Conservation (phyloP, 441 rosid genomes). For the Brassica balearica region DNA sequence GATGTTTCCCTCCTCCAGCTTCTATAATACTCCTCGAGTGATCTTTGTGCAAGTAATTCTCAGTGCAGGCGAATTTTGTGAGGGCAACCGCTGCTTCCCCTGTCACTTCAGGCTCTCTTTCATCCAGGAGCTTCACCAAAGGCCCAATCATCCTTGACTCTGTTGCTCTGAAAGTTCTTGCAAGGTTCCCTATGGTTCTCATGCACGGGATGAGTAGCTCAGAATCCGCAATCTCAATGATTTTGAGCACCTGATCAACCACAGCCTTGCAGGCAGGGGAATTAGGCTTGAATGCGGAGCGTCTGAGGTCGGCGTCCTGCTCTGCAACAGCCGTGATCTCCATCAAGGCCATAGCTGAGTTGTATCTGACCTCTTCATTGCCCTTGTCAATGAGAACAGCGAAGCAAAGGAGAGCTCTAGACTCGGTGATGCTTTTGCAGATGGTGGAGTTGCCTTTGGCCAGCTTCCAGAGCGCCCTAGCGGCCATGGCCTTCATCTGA, state of each 20-base stretch:
- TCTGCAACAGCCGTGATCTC: slow-evolving; percentile 91
- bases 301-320: slow-evolving; percentile 76
- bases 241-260: slow-evolving; percentile 71
- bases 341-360: slow-evolving; percentile 96
- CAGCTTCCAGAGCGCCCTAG: slow-evolving; percentile 87
- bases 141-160: slow-evolving; percentile 92
- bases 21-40: slow-evolving; percentile 84
- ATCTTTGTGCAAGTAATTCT: slow-evolving; percentile 80
- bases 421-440: slow-evolving; percentile 93
- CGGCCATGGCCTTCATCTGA: slow-evolving; percentile 87
- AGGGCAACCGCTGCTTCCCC: slow-evolving; percentile 78
- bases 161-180: slow-evolving; percentile 89
- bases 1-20: slow-evolving; percentile 85
- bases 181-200: slow-evolving; percentile 82
- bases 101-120: slow-evolving; percentile 71
- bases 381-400: slow-evolving; percentile 89
- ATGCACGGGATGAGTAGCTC: slow-evolving; percentile 83
- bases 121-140: slow-evolving; percentile 84
- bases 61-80: slow-evolving; percentile 76
- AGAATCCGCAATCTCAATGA: slow-evolving; percentile 72
- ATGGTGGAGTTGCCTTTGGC: slow-evolving; percentile 72
- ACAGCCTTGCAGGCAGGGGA: slow-evolving; percentile 92
- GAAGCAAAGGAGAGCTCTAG: slow-evolving; percentile 92
- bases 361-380: slow-evolving; percentile 64
- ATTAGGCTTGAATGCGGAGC: slow-evolving; percentile 94